Evolutionary conservation across 805 yeast genomes (phyloP), one percentile per base, ranked within the genome.

Genomic region (Wickerhamomyces tratensis): DNA sequence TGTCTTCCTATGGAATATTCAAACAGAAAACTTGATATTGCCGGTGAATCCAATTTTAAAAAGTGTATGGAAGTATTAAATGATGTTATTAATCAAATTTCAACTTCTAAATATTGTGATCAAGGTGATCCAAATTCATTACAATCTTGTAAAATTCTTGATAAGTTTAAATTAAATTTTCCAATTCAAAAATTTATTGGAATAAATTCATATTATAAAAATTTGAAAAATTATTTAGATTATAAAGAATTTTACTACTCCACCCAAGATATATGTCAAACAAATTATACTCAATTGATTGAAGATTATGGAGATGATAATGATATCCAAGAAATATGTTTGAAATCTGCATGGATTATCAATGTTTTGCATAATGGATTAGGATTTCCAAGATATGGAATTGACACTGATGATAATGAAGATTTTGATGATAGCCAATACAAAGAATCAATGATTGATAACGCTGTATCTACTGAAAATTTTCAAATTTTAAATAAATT

Each of bases 141-240:
- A 6, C 61, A 69, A 1, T 64, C 77, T 4, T 79, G 85, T 56
- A 56, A 78, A 11, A 54, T 77, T 36, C 66, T 68, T 39, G 79
- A 76, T 47, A 56, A 68, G 20, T 64, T 75, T 85, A 0, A 62
- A 73, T 7, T 72, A 79, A 58, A 78, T 74, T 48, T 76, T 79
- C 51, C 72, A 73, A 61, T 72, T 33, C 71, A 75, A 47, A 72
- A 71, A 44, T 79, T 80, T 44, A 63, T 76, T 36, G 86, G 85
- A 0, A 81, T 80, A 8, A 76, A 82, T 46, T 85, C 83, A 5
- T 78, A 78, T 53, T 78, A 82, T 79, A 79, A 79, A 50, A 72
- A 79, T 5, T 63, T 79, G 35, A 68, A 70, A n/a, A 64, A 67
- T 39, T 59, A 77, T 35, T 52, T 74, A 34, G 58, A 64, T 10